These are phyloP conservation scores for Pelargonium fulgidum DNA, from an alignment of 441 rosid genomes.

Conservation along the genomic window DNA sequence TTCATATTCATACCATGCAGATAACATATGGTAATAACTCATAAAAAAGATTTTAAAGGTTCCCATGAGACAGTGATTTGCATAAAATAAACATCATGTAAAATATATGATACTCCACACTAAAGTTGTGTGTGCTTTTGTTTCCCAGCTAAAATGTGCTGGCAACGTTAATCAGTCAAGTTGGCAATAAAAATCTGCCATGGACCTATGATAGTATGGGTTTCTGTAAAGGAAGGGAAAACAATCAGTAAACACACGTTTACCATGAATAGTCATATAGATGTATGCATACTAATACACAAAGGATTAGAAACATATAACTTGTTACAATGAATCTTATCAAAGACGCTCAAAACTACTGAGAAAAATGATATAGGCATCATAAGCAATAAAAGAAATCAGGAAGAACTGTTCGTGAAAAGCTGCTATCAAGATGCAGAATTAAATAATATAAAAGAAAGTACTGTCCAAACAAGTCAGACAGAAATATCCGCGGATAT, in stretches of 20 bases:
- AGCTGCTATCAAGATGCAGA: not conserved
- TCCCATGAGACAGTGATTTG: not conserved
- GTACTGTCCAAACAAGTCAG: not conserved
- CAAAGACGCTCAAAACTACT: not conserved
- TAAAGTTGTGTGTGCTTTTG: not conserved
- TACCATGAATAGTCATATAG: not conserved
- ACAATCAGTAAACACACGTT: not conserved
- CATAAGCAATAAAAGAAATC: not conserved
- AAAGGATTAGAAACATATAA: not conserved
- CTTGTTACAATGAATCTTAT: not conserved
- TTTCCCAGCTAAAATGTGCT: not conserved
- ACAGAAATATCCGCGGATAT: not conserved
- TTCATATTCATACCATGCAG: not conserved
- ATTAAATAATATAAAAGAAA: not conserved
- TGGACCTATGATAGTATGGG: not conserved
- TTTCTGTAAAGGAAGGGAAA: not conserved
- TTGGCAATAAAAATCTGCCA: not conserved
- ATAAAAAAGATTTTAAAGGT: not conserved
- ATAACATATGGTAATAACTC: not conserved
- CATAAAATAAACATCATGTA: not conserved
- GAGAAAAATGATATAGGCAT: not conserved
- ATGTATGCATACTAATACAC: not conserved
- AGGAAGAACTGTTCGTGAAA: not conserved
- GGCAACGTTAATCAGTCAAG: too few relatives aligned
- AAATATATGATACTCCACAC: not conserved